Evolutionary conservation across 192 early-diverging fungal genomes (phyloP).

Genomic region (Coemansia javaensis): DNA sequence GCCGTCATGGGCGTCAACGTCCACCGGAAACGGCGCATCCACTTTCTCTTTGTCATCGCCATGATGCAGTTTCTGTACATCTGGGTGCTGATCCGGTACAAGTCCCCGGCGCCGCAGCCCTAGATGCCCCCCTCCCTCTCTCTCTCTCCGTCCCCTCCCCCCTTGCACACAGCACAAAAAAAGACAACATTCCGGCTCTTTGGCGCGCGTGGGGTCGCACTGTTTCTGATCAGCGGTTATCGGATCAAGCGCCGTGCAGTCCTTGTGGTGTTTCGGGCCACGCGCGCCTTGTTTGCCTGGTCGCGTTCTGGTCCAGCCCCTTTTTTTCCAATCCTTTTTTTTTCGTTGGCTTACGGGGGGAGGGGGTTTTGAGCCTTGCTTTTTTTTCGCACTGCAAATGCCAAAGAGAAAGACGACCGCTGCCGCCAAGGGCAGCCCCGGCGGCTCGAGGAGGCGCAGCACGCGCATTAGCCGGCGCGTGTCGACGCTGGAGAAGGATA

Average conservation of each 20-base stretch:
- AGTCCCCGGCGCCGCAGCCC: slow-evolving; percentile 16
- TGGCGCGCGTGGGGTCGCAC: neutral
- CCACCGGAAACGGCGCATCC: slow-evolving; percentile 75
- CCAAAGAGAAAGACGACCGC: neutral
- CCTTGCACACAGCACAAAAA: neutral
- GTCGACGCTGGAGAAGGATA: slow-evolving; percentile 4
- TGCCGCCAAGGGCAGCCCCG: too few relatives aligned
- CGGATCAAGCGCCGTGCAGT: too few relatives aligned
- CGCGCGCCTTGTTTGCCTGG: too few relatives aligned
- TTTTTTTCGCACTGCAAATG: neutral
- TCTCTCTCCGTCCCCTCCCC: neutral
- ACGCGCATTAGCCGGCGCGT: slow-evolving; percentile 4
- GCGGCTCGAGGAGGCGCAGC: slow-evolving; percentile 3
- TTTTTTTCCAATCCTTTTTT: too few relatives aligned
- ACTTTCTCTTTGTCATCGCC: slow-evolving; percentile 84
- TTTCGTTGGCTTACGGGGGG: too few relatives aligned
- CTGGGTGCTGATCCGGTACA: slow-evolving; percentile 68
- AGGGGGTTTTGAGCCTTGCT: too few relatives aligned
- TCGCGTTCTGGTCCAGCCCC: too few relatives aligned
- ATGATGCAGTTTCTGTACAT: slow-evolving; percentile 76
- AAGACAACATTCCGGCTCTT: neutral
- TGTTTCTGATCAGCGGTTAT: neutral
- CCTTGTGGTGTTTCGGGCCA: too few relatives aligned
- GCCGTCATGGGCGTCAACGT: slow-evolving; percentile 57
- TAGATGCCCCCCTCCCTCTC: neutral